phyloP scores from a whole-genome alignment of 1,284 basidiomycete genomes.

The Ustilago trichophora region DNA sequence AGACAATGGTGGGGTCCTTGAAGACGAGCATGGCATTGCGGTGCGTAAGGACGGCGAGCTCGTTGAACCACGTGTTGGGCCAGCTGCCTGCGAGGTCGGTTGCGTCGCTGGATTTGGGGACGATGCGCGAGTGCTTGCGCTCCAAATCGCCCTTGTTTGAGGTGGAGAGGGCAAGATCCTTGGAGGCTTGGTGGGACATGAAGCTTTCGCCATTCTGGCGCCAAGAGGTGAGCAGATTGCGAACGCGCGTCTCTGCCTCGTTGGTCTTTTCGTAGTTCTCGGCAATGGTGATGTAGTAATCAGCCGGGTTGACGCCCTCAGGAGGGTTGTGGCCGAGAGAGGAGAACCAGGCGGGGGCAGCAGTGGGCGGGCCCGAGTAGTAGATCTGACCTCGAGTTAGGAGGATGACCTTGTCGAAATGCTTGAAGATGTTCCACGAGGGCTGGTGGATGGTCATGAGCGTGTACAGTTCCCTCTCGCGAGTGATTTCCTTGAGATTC shows the following conservation, averaged over 20 bases:
- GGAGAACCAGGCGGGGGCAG: slow-evolving; percentile 41
- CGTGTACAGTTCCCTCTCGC: slow-evolving; percentile 35
- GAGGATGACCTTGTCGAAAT: slow-evolving; percentile 48
- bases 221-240: slow-evolving; percentile 39
- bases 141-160: not conserved
- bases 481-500: slow-evolving; percentile 40
- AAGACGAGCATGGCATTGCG: slow-evolving; percentile 42
- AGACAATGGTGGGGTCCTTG: slow-evolving; percentile 42
- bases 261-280: slow-evolving; percentile 52
- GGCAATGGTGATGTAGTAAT: slow-evolving; percentile 42
- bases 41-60: slow-evolving; percentile 41
- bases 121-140: slow-evolving; percentile 16
- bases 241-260: slow-evolving; percentile 39
- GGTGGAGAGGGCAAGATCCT: not conserved
- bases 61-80: slow-evolving; percentile 49
- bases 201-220: slow-evolving; percentile 18
- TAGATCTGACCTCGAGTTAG: slow-evolving; percentile 43
- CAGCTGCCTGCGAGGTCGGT: slow-evolving; percentile 22
- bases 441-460: slow-evolving; percentile 58
- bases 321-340: slow-evolving; percentile 22
- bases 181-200: not conserved
- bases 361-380: slow-evolving; percentile 45
- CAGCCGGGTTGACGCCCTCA: slow-evolving; percentile 49
- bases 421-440: slow-evolving; percentile 51
- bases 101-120: slow-evolving; percentile 23